A percentile compares a stretch with the other conserved stretches of the same genome.
These are phyloP conservation scores for Chalciporus piperatus DNA, from an alignment of 768 basidiomycete species.

Conservation along the genomic window DNA sequence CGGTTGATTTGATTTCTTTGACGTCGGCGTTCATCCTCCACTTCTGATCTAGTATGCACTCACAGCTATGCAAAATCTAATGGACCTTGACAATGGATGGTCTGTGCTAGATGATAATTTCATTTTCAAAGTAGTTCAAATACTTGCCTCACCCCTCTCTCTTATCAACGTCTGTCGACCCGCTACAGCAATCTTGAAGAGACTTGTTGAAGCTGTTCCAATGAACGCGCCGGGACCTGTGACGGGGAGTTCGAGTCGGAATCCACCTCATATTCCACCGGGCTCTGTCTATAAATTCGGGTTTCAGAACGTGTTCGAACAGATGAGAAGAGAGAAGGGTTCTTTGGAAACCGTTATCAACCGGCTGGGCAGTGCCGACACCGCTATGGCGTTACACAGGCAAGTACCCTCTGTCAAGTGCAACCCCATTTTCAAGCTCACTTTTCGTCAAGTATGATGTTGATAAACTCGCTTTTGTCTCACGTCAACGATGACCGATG, in stretches of 20 bases:
- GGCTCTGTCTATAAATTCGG: constrained; percentile 82
- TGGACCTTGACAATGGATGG: constrained; percentile 88
- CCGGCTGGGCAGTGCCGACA: constrained; percentile 77
- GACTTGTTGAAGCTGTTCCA: constrained; percentile 85
- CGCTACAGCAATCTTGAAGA: constrained; percentile 86
- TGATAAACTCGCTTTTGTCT: constrained; percentile 81
- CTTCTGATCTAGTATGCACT: constrained; percentile 65
- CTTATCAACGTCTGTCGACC: constrained; percentile 90
- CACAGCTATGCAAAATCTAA: constrained; percentile 80
- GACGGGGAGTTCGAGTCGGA: constrained; percentile 58
- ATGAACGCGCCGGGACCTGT: constrained; percentile 58
- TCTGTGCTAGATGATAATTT: constrained; percentile 66
- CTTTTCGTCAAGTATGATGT: constrained; percentile 64
- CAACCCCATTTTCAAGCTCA: constrained; percentile 5
- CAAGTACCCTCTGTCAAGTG: constrained; percentile 22
- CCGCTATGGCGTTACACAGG: constrained; percentile 84
- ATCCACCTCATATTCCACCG: constrained; percentile 49
- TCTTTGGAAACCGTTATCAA: constrained; percentile 81
- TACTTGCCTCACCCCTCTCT: constrained; percentile 70
- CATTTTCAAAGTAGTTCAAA: constrained; percentile 74
- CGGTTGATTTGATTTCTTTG: not conserved
- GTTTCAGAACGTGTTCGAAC: constrained; percentile 78
- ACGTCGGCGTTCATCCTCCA: not conserved
- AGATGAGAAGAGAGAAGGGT: constrained; percentile 70
- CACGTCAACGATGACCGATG: constrained; percentile 77